A percentile compares a stretch with the other conserved stretches of the same genome.
phyloP scores from a whole-genome alignment of 2,329 filamentous ascomycete genomes.

The Fusarium paranaense region DNA sequence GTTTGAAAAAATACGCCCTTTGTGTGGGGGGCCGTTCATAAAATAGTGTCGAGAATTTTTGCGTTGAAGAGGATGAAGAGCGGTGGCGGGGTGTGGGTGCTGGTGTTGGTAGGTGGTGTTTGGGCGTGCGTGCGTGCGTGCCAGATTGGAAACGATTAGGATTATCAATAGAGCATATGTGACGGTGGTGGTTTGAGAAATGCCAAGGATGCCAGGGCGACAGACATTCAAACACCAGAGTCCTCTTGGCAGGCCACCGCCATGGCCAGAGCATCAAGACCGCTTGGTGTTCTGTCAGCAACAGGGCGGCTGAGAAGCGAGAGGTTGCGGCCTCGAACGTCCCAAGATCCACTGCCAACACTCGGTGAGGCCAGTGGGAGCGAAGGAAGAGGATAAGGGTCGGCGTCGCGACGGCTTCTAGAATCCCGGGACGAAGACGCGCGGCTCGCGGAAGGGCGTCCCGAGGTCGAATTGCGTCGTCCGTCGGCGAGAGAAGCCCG shows the following conservation, averaged over 20 bases:
- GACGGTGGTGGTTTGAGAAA: constrained; percentile 4
- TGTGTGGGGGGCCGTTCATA: neutral
- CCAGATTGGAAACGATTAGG: constrained; percentile 28
- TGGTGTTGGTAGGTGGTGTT: neutral
- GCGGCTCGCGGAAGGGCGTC: constrained; percentile 46
- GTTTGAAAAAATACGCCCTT: constrained; percentile 14
- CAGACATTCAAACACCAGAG: constrained; percentile 34
- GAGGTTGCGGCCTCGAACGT: constrained; percentile 59
- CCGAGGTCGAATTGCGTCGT: constrained; percentile 49
- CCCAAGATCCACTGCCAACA: constrained; percentile 54
- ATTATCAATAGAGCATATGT: constrained; percentile 38
- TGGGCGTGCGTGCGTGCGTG: neutral
- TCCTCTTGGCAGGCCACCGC: constrained; percentile 65
- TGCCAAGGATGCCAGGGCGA: neutral
- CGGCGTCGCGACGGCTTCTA: constrained; percentile 54
- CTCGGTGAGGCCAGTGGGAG: constrained; percentile 53
- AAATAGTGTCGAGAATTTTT: constrained; percentile 2
- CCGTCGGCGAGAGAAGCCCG: constrained; percentile 49
- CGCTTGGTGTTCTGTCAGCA: constrained; percentile 58
- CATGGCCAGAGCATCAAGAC: constrained; percentile 66
- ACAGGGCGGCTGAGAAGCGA: constrained; percentile 60
- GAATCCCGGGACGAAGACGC: constrained; percentile 42
- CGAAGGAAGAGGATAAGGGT: constrained; percentile 53
- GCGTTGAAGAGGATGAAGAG: constrained; percentile 11
- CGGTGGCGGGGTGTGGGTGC: neutral